phyloP scores from a whole-genome alignment of 148 eudicot genomes.

The Persicaria tinctoria region DNA sequence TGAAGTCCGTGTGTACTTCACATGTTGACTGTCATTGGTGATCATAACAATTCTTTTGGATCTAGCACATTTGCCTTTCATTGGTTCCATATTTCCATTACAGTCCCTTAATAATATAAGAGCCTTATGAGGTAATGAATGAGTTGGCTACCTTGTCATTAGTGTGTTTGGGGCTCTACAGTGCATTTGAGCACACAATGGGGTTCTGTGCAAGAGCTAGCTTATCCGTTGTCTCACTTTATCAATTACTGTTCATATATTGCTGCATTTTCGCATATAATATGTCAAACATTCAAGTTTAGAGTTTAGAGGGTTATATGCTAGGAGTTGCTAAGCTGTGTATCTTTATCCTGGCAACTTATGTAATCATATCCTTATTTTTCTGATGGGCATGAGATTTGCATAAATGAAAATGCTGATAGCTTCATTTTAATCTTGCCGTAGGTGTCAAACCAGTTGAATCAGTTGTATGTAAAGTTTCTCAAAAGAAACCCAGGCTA shows the following conservation, averaged over 20 bases:
- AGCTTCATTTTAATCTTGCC: neutral
- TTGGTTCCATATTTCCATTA: neutral
- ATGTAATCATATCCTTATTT: neutral
- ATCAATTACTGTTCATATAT: neutral
- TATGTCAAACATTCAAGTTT: neutral
- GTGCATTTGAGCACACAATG: no score
- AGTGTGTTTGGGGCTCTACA: no score
- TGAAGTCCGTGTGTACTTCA: neutral
- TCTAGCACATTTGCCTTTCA: neutral
- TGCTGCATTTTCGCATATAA: neutral
- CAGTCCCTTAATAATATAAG: neutral
- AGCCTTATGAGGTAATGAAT: neutral
- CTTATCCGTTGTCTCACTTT: neutral
- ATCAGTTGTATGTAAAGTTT: slow-evolving; percentile 76
- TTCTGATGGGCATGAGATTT: neutral
- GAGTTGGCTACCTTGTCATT: neutral
- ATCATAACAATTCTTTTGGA: neutral
- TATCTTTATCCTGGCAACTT: no score
- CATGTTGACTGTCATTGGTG: neutral
- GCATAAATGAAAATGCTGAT: neutral
- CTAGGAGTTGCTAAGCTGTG: neutral
- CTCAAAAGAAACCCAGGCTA: slow-evolving; percentile 92
- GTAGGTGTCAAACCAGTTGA: slow-evolving; percentile 89
- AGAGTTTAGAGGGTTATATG: neutral
- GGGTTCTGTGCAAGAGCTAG: neutral